Conservation (phyloP, 805 yeast species). For the Yamadazyma sp. region DNA sequence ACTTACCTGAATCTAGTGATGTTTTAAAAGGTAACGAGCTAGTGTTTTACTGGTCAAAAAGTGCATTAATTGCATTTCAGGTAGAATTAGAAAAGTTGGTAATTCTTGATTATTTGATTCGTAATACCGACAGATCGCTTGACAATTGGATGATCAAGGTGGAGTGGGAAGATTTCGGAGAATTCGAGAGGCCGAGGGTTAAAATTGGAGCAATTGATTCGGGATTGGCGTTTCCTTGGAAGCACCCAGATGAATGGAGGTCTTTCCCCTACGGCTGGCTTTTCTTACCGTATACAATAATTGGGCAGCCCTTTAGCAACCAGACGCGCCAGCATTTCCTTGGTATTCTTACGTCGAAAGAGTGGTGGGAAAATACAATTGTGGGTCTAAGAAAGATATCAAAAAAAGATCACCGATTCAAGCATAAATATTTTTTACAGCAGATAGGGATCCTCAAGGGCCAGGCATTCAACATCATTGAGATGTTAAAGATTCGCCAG, state of each 20-base stretch:
- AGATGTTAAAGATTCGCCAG: conserved; percentile 52
- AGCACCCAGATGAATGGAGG: conserved; percentile 80
- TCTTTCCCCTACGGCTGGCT: conserved; percentile 81
- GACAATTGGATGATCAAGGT: conserved; percentile 78
- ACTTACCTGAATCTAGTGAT: conserved; percentile 40
- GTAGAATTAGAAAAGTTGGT: conserved; percentile 68
- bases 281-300: conserved; percentile 58
- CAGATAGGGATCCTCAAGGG: conserved; percentile 75
- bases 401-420: conserved; percentile 58
- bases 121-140: conserved; percentile 72
- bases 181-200: conserved; percentile 34
- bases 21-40: conserved; percentile 13
- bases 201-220: conserved; percentile 74
- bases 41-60: conserved; percentile 54
- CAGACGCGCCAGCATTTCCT: conserved; percentile 56
- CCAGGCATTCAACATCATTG: conserved; percentile 75
- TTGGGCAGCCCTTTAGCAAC: conserved; percentile 66
- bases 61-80: conserved; percentile 49
- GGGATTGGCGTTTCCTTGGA: conserved; percentile 77
- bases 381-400: conserved; percentile 48
- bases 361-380: conserved; percentile 71
- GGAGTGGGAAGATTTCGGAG: conserved; percentile 36
- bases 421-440: conserved; percentile 61
- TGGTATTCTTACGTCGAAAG: conserved; percentile 55
- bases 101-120: conserved; percentile 66